Conservation (phyloP, 2,329 filamentous ascomycete genomes). For the Aureobasidium uvarum region DNA sequence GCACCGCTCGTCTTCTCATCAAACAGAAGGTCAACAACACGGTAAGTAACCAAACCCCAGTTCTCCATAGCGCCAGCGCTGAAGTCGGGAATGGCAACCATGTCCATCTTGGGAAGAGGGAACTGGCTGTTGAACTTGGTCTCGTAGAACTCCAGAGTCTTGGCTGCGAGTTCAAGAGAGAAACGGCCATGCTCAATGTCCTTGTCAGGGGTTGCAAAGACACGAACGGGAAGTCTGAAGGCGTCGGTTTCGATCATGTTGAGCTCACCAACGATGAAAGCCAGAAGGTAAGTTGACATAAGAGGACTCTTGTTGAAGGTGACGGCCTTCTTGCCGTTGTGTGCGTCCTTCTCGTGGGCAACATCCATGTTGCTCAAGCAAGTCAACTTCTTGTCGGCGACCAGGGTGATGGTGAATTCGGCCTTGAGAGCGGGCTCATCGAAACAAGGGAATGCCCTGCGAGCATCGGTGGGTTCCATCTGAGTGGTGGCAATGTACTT, state of each 20-base stretch:
- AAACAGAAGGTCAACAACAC: slow-evolving; percentile 83
- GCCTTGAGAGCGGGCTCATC: slow-evolving; percentile 95
- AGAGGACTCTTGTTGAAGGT: slow-evolving; percentile 88
- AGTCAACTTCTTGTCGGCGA: slow-evolving; percentile 86
- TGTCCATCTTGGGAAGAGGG: slow-evolving; percentile 91
- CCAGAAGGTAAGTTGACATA: slow-evolving; percentile 95
- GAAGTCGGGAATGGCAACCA: slow-evolving; percentile 95
- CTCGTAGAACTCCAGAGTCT: slow-evolving; percentile 91
- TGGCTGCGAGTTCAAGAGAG: slow-evolving; percentile 83
- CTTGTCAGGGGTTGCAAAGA: slow-evolving; percentile 89
- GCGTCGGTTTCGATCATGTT: slow-evolving; percentile 89
- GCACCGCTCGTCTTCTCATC: slow-evolving; percentile 91
- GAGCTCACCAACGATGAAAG: slow-evolving; percentile 90
- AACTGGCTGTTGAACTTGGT: slow-evolving; percentile 87
- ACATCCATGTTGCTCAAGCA: slow-evolving; percentile 98
- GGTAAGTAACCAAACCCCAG: slow-evolving; percentile 94
- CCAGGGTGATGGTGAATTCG: slow-evolving; percentile 83
- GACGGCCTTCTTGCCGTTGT: slow-evolving; percentile 74
- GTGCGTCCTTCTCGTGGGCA: slow-evolving; percentile 65
- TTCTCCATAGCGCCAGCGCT: slow-evolving; percentile 98
- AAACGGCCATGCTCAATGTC: slow-evolving; percentile 90
- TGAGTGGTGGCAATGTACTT: slow-evolving; percentile 87
- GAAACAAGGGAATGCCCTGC: slow-evolving; percentile 92
- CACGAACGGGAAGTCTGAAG: slow-evolving; percentile 87
- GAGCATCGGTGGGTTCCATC: slow-evolving; percentile 94